Evolutionary conservation across 2,329 filamentous ascomycete species (phyloP).

Genomic region (Hypoxylon rubiginosum): DNA sequence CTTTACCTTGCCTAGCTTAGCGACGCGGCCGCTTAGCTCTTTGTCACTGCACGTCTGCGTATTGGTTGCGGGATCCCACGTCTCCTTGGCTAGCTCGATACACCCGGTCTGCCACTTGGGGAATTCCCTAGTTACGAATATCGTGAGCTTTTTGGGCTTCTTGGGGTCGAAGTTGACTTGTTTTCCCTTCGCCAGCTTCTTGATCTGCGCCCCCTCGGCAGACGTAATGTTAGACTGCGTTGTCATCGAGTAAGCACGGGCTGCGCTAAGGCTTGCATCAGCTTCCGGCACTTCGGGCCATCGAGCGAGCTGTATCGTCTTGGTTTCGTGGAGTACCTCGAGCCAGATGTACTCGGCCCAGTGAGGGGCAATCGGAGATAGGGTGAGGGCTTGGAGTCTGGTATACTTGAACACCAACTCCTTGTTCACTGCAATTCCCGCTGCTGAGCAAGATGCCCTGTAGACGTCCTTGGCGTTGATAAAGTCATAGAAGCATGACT

Average conservation of each 20-base stretch:
- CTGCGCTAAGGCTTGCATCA: constrained; percentile 78
- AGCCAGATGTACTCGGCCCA: constrained; percentile 96
- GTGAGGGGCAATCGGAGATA: constrained; percentile 89
- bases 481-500: constrained; percentile 90
- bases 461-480: constrained; percentile 90
- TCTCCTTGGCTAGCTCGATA: constrained; percentile 81
- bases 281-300: constrained; percentile 79
- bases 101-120: constrained; percentile 94
- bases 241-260: constrained; percentile 80
- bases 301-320: constrained; percentile 82
- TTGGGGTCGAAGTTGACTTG: constrained; percentile 86
- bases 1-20: constrained; percentile 77
- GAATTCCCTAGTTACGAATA: constrained; percentile 84
- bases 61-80: constrained; percentile 60
- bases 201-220: constrained; percentile 84
- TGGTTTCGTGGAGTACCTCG: constrained; percentile 83
- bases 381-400: constrained; percentile 85
- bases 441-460: constrained; percentile 82
- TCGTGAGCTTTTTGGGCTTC: constrained; percentile 90
- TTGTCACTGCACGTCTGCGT: constrained; percentile 76
- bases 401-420: constrained; percentile 85
- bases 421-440: constrained; percentile 87
- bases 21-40: constrained; percentile 56
- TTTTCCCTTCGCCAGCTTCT: constrained; percentile 96
- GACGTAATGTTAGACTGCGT: constrained; percentile 86